Base-by-base conservation (phyloP, 2,329 filamentous ascomycete genomes). In the Rutstroemia sp. region DNA sequence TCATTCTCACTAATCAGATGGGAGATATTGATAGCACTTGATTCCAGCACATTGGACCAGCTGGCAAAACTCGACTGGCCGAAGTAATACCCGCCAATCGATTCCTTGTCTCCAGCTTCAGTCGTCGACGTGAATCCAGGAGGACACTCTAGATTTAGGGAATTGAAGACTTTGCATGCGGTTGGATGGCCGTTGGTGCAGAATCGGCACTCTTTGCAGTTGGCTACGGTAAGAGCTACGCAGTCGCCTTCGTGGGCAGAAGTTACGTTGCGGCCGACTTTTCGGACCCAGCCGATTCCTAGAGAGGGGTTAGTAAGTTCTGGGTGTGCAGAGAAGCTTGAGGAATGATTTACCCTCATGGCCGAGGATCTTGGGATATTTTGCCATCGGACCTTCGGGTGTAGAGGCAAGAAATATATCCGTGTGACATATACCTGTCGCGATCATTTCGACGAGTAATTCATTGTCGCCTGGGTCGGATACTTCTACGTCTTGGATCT, bases 21-120 rank as follows among this genome's bases (percentile, higher is more conserved):
- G 17, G 48, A 51, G 2, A 63, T 64, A 45, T 67, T 67, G 47
- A 69, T 66, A 2, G 69, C 64, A 48, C 60, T 65, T 3, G 48
- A 59, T 42, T 67, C 62, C 23, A 62, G 59, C 16, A 72, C 68
- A 14, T 71, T 61, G 0, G 69, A 65, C 1, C 62, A 53, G 21
- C 61, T 64, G 2, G 68, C 63, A 56, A 73, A 73, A n/a, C 64
- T 68, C 16, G 64, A 68, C 51, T 74, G 72, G 1, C 72, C 72
- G 56, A 74, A 73, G 63, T 69, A 73, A 19, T 38, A 39, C 12
- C 50, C 49, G 3, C 17, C 25, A 23, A 45, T 34, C 19, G 25
- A 14, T 25, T 44, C 30, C 25, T 47, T 17, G 2, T 34, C 51
- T 10, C 12, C 16, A 16, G 30, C 42, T 5, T 34, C 30, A 34